Evolutionary conservation across 2,329 filamentous ascomycete species (phyloP).

Genomic region (Emergomyces orientalis): DNA sequence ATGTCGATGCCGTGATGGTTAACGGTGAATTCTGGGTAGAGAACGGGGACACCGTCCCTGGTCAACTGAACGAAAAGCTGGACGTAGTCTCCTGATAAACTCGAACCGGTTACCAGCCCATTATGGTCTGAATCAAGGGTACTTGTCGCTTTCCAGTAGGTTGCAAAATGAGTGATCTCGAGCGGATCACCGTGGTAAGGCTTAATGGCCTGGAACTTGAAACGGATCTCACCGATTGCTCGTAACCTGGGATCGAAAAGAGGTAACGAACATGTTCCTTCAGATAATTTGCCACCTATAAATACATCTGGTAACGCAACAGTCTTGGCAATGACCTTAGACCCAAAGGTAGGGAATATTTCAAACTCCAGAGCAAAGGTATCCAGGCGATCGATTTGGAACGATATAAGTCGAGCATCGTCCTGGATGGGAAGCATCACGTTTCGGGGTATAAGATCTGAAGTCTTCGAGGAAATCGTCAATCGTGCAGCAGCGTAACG

Average conservation of each 20-base stretch:
- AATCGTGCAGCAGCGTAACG: conserved; percentile 92
- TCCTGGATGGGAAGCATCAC: conserved; percentile 93
- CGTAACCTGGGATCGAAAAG: conserved; percentile 86
- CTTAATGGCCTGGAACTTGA: conserved; percentile 93
- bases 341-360: conserved; percentile 93
- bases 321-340: conserved; percentile 93
- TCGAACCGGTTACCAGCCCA: conserved; percentile 87
- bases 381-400: conserved; percentile 89
- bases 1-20: conserved; percentile 67
- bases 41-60: conserved; percentile 72
- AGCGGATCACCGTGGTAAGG: conserved; percentile 86
- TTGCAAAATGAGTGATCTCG: conserved; percentile 96
- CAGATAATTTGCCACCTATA: conserved; percentile 50
- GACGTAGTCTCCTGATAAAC: conserved; percentile 89
- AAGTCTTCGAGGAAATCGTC: conserved; percentile 92
- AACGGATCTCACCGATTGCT: conserved; percentile 86
- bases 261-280: conserved; percentile 73
- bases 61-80: conserved; percentile 88
- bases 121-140: conserved; percentile 78
- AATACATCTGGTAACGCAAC: conserved; percentile 86
- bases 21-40: conserved; percentile 80
- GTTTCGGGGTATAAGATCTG: conserved; percentile 92
- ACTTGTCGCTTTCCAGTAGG: conserved; percentile 98
- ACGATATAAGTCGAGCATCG: conserved; percentile 84
- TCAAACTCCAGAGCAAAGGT: conserved; percentile 94